Evolutionary conservation across 148 eudicot species (phyloP).

Genomic region (Drosera capensis): DNA sequence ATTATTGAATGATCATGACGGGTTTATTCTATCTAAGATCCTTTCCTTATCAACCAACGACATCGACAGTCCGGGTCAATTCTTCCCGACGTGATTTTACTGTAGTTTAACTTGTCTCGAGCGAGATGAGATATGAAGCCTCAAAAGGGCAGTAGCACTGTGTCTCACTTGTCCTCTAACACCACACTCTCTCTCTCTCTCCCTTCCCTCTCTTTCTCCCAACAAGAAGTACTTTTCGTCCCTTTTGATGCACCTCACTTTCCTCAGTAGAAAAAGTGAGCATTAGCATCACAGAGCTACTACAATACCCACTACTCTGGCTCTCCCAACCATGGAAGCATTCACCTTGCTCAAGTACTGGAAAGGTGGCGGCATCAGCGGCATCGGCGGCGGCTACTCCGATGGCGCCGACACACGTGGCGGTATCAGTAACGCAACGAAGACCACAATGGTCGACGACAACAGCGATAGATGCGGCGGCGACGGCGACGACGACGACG

Average conservation of each 20-base stretch:
- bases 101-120: too few species aligned
- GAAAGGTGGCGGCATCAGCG: conserved; percentile 23
- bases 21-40: too few species aligned
- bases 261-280: background rate
- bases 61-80: too few species aligned
- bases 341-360: conserved; percentile 74
- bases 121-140: too few species aligned
- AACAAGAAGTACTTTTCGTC: background rate
- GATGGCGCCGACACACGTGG: background rate
- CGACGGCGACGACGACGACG: conserved; percentile 33
- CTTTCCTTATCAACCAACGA: too few species aligned
- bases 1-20: too few species aligned
- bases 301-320: conserved; percentile 24
- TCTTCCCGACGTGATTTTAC: too few species aligned
- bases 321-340: conserved; percentile 81
- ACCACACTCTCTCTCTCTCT: background rate
- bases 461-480: conserved; percentile 9
- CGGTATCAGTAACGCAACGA: conserved; percentile 1
- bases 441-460: conserved; percentile 12
- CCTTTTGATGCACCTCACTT: background rate
- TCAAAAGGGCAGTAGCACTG: too few species aligned
- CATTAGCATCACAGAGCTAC: background rate
- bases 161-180: too few species aligned
- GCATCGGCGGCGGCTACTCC: conserved; percentile 1
- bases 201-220: background rate